These are phyloP conservation scores for Aureobasidium uvarum DNA, from an alignment of 2,329 filamentous ascomycete species.

Conservation along the genomic window DNA sequence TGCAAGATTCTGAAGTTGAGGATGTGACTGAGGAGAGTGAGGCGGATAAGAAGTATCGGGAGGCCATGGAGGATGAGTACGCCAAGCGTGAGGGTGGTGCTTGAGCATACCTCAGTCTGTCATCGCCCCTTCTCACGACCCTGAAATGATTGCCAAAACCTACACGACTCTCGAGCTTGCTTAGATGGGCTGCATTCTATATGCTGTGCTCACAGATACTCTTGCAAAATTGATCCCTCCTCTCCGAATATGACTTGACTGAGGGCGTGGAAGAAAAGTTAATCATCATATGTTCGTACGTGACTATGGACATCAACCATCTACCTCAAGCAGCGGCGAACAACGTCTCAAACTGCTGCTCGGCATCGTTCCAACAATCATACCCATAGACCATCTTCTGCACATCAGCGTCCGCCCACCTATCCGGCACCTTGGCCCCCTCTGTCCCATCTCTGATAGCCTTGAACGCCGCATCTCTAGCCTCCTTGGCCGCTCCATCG, in stretches of 20 bases:
- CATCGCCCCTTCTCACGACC: background rate
- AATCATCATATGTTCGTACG: background rate
- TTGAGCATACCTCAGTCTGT: constrained; percentile 26
- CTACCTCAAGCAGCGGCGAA: constrained; percentile 34
- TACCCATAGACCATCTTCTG: constrained; percentile 51
- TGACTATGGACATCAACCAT: background rate
- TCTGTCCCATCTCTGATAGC: constrained; percentile 44
- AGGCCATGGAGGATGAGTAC: constrained; percentile 47
- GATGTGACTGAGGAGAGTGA: constrained; percentile 39
- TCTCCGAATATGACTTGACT: background rate
- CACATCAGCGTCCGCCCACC: constrained; percentile 54
- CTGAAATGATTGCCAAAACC: background rate
- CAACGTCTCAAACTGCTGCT: constrained; percentile 44
- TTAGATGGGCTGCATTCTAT: background rate
- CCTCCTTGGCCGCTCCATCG: constrained; percentile 58
- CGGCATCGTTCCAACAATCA: constrained; percentile 48
- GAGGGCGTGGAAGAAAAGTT: background rate
- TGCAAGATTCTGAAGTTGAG: constrained; percentile 31
- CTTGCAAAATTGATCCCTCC: background rate
- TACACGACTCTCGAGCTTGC: background rate
- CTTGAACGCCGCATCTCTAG: constrained; percentile 57
- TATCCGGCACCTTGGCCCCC: constrained; percentile 49
- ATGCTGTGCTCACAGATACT: background rate
- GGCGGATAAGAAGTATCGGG: constrained; percentile 41
- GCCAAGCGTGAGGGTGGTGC: constrained; percentile 47